These are phyloP conservation scores for Kodamaea jinghongensis DNA, from an alignment of 805 yeast species.

Conservation along the genomic window DNA sequence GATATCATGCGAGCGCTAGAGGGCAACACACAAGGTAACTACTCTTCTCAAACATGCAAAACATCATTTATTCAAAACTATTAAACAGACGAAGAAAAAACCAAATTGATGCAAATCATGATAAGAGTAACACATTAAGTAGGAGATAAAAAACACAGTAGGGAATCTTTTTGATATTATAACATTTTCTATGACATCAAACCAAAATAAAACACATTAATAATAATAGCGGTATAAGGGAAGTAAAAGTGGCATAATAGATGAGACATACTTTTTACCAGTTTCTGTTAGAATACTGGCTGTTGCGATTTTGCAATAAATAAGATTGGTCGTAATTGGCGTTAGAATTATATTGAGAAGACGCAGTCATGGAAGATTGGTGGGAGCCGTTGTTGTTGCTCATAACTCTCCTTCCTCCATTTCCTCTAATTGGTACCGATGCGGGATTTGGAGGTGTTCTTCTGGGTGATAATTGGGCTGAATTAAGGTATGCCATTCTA, in stretches of 20 bases:
- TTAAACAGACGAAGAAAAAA: too few species aligned
- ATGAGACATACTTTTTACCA: constrained; percentile 6
- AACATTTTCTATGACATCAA: too few species aligned
- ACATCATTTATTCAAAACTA: too few species aligned
- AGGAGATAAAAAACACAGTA: background rate
- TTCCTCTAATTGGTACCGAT: constrained; percentile 3
- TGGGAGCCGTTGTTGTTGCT: constrained; percentile 7
- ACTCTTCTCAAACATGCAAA: too few species aligned
- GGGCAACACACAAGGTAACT: too few species aligned
- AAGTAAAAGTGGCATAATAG: background rate
- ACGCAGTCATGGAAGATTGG: background rate
- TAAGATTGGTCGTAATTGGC: constrained; percentile 12
- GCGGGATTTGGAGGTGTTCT: constrained; percentile 12
- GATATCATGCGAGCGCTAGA: too few species aligned
- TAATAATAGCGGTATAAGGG: background rate
- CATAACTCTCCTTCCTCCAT: constrained; percentile 8
- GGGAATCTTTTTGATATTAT: background rate
- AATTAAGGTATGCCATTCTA: constrained; percentile 15
- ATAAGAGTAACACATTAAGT: too few species aligned
- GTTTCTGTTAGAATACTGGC: constrained; percentile 13
- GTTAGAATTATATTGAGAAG: constrained; percentile 8
- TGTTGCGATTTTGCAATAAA: constrained; percentile 13
- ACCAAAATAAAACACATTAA: background rate
- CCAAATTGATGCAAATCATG: too few species aligned
- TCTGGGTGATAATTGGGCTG: constrained; percentile 14